Evolutionary conservation across 192 early-diverging fungal genomes (phyloP).

Genomic region (Backusella morwellensis): DNA sequence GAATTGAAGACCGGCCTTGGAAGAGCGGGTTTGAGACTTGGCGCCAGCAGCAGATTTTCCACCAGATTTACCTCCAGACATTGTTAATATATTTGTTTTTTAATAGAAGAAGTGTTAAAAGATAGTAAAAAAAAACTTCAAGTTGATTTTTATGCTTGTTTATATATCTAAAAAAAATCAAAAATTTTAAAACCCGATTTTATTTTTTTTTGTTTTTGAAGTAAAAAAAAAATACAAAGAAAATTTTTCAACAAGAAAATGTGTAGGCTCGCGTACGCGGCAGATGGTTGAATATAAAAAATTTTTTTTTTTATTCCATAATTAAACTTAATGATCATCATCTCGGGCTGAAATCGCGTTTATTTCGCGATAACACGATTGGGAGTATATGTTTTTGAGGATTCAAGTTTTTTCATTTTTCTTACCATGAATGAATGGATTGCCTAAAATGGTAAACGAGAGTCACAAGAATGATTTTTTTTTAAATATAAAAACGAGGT

Average conservation of each 20-base stretch:
- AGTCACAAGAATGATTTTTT: no score
- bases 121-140: neutral
- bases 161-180: neutral
- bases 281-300: neutral
- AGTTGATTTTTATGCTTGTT: neutral
- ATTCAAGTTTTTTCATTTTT: no score
- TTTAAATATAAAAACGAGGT: neutral
- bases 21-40: constrained; percentile 71
- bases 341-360: constrained; percentile 22
- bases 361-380: constrained; percentile 18
- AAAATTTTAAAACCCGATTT: no score
- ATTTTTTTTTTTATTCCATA: neutral
- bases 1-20: constrained; percentile 87
- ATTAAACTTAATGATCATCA: neutral
- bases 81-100: constrained; percentile 30
- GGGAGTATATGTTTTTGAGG: no score
- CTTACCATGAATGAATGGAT: no score
- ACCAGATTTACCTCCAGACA: constrained; percentile 73
- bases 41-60: constrained; percentile 65
- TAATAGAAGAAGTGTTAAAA: no score
- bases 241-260: neutral
- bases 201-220: no score
- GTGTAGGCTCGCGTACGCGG: neutral
- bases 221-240: no score
- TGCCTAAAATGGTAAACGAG: no score